These are phyloP conservation scores for Cerioporus squamosus DNA, from an alignment of 1,284 basidiomycete species.

Conservation along the genomic window DNA sequence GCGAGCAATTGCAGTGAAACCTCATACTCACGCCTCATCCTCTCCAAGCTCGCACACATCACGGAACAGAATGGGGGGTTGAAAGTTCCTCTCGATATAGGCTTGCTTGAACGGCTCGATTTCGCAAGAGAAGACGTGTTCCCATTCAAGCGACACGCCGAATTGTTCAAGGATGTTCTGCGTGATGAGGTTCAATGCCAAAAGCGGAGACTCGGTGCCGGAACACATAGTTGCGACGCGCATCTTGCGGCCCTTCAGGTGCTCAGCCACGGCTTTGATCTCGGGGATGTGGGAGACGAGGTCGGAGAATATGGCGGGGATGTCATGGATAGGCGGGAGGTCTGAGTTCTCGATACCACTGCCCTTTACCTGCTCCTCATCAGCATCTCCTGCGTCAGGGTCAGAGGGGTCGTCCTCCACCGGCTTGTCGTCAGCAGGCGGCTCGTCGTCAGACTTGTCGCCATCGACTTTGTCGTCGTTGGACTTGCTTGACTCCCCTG, in stretches of 20 bases:
- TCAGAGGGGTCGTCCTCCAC: conserved; percentile 7
- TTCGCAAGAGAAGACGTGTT: conserved; percentile 97
- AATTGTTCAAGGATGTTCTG: conserved; percentile 76
- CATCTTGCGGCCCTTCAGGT: conserved; percentile 81
- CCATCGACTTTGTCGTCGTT: conserved; percentile 36
- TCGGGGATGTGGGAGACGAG: conserved; percentile 75
- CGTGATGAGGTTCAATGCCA: conserved; percentile 86
- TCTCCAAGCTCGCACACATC: conserved; percentile 93
- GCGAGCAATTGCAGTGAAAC: neutral
- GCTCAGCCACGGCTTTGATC: conserved; percentile 71
- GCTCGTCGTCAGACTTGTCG: neutral
- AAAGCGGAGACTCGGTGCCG: conserved; percentile 92
- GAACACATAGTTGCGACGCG: conserved; percentile 98
- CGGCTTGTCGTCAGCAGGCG: conserved; percentile 33
- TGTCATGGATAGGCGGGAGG: conserved; percentile 83
- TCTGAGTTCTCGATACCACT: conserved; percentile 53
- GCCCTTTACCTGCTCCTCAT: conserved; percentile 28
- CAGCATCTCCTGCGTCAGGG: conserved; percentile 19
- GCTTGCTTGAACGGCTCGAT: conserved; percentile 99
- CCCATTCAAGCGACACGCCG: conserved; percentile 69
- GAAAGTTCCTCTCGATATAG: conserved; percentile 96
- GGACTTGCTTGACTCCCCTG: conserved; percentile 12
- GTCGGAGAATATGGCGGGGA: conserved; percentile 86
- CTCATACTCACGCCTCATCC: conserved; percentile 64
- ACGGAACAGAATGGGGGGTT: conserved; percentile 88